Conservation (phyloP, 306 rosid species). For the Acacia confusa region DNA sequence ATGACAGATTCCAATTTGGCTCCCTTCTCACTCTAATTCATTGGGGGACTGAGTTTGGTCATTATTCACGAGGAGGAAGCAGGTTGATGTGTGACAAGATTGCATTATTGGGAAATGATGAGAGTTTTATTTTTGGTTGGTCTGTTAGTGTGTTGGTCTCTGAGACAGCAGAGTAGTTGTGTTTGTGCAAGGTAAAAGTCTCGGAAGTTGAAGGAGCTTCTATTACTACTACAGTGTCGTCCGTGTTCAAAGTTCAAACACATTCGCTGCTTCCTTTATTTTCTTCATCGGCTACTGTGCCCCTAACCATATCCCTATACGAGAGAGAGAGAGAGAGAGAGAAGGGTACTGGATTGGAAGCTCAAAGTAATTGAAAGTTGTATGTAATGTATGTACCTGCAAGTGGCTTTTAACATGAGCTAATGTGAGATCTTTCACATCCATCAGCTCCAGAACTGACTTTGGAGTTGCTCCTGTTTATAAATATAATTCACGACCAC, state of each 20-base stretch:
- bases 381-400: constrained; percentile 58
- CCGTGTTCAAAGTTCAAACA: constrained; percentile 27
- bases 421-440: constrained; percentile 93
- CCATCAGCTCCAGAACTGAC: constrained; percentile 96
- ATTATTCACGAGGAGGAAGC: not conserved
- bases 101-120: constrained; percentile 74
- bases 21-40: not conserved
- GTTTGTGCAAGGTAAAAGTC: not conserved
- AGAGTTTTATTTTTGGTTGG: constrained; percentile 49
- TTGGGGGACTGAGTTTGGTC: not conserved
- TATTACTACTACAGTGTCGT: not conserved
- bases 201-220: constrained; percentile 15
- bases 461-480: constrained; percentile 86
- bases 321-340: not conserved
- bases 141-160: constrained; percentile 27
- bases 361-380: too few relatives aligned
- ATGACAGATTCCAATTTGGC: not conserved
- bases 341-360: not conserved
- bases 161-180: not conserved
- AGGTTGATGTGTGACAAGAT: constrained; percentile 49
- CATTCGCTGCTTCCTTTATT: constrained; percentile 41
- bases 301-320: constrained; percentile 6
- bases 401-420: constrained; percentile 99
- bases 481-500: constrained; percentile 27
- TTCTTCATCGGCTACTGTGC: constrained; percentile 58